Evolutionary conservation across 768 basidiomycete genomes (phyloP).

Genomic region (Mycena amicta): DNA sequence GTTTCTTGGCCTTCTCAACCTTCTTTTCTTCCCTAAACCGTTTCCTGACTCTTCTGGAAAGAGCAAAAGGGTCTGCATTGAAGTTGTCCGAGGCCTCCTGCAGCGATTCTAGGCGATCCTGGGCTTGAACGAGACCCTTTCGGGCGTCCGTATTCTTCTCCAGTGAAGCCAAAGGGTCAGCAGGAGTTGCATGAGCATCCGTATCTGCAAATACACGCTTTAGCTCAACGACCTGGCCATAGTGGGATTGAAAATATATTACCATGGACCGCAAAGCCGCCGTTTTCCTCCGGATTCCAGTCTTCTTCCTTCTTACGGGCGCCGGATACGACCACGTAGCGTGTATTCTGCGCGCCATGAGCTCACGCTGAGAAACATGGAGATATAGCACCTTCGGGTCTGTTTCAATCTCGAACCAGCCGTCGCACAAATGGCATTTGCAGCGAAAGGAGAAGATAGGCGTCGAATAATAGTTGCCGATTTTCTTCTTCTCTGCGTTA

Average conservation of each 20-base stretch:
- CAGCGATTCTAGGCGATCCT: slow-evolving; percentile 80
- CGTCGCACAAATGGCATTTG: slow-evolving; percentile 94
- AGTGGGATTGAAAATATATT: slow-evolving; percentile 23
- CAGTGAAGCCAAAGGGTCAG: slow-evolving; percentile 83
- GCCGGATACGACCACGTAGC: slow-evolving; percentile 89
- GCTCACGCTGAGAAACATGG: too few species aligned
- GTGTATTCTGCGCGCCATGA: slow-evolving; percentile 88
- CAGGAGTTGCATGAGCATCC: slow-evolving; percentile 59
- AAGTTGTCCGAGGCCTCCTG: slow-evolving; percentile 76
- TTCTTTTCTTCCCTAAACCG: slow-evolving; percentile 89
- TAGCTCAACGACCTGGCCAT: slow-evolving; percentile 7
- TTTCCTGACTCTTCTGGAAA: slow-evolving; percentile 75
- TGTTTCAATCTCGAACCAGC: slow-evolving; percentile 98
- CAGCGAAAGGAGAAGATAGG: slow-evolving; percentile 95
- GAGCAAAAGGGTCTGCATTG: slow-evolving; percentile 84
- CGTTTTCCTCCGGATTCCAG: slow-evolving; percentile 96
- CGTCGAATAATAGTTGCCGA: slow-evolving; percentile 92
- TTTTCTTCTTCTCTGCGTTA: slow-evolving; percentile 98
- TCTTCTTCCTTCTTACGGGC: slow-evolving; percentile 95
- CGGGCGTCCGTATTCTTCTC: slow-evolving; percentile 88
- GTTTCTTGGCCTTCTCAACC: slow-evolving; percentile 65
- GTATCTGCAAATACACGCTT: slow-evolving; percentile 53
- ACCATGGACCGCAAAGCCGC: slow-evolving; percentile 90
- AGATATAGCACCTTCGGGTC: slow-evolving; percentile 95
- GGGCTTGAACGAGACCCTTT: slow-evolving; percentile 69